These are phyloP conservation scores for Pseudonitzschia delicatissima DNA, from an alignment of 108 stramenopile genomes.

Conservation along the genomic window DNA sequence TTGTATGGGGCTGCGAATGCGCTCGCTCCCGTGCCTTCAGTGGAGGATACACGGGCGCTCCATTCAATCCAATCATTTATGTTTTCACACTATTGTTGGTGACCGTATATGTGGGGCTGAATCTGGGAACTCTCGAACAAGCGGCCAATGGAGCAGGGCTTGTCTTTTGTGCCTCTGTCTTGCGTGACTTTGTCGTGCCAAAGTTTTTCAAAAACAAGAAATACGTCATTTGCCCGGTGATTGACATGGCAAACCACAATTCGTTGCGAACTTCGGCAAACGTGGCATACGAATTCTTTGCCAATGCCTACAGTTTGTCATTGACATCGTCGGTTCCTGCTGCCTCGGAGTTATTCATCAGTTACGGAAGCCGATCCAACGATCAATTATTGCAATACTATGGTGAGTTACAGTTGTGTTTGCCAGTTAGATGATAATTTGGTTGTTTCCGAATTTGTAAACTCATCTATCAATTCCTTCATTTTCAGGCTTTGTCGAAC, in stretches of 20 bases:
- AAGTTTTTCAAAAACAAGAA: slow-evolving; percentile 67
- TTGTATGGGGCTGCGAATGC: slow-evolving; percentile 81
- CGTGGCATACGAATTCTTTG: slow-evolving; percentile 85
- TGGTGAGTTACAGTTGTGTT: slow-evolving; percentile 21
- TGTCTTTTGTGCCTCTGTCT: slow-evolving; percentile 69
- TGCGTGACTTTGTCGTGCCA: slow-evolving; percentile 83
- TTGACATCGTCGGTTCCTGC: slow-evolving; percentile 20
- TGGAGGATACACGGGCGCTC: slow-evolving; percentile 66
- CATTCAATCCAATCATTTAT: slow-evolving; percentile 77
- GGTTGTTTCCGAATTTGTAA: background rate
- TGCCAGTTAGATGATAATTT: background rate
- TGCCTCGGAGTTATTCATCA: slow-evolving; percentile 66
- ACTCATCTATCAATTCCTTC: background rate
- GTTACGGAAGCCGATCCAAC: slow-evolving; percentile 86
- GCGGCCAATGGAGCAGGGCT: slow-evolving; percentile 88
- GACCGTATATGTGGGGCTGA: slow-evolving; percentile 62
- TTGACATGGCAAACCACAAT: slow-evolving; percentile 88
- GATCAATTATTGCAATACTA: slow-evolving; percentile 92
- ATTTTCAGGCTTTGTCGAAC: slow-evolving; percentile 75
- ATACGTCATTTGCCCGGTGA: slow-evolving; percentile 85
- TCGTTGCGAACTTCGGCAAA: slow-evolving; percentile 53
- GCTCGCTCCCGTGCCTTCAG: slow-evolving; percentile 85
- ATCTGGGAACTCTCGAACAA: slow-evolving; percentile 75
- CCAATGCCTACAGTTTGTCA: slow-evolving; percentile 77
- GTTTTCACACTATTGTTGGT: slow-evolving; percentile 67